A percentile compares a stretch with the other conserved stretches of the same genome.
These are phyloP conservation scores for Gracilaria domingensis DNA, from an alignment of 23 red algal genomes.

Conservation along the genomic window DNA sequence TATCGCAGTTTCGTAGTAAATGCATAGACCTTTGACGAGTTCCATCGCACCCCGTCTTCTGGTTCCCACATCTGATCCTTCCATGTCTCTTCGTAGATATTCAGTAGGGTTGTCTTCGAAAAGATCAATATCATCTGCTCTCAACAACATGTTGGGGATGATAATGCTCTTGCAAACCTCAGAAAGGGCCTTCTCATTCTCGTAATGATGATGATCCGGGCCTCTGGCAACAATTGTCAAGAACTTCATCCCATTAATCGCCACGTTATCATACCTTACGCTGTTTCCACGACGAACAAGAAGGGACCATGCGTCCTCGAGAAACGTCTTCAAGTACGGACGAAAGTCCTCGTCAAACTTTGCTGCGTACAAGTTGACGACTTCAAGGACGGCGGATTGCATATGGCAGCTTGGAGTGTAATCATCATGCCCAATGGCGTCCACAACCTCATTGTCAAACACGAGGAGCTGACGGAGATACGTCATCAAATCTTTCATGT, in stretches of 20 bases:
- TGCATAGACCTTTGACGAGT: conserved; percentile 87
- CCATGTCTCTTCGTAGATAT: conserved; percentile 96
- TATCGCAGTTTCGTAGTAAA: conserved; percentile 80
- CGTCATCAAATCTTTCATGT: conserved; percentile 84
- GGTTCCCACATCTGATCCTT: conserved; percentile 91
- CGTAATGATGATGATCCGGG: conserved; percentile 80
- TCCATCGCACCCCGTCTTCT: conserved; percentile 88
- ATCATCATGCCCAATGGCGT: conserved; percentile 59
- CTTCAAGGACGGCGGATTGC: conserved; percentile 79
- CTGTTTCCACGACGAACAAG: conserved; percentile 75
- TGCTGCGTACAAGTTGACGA: conserved; percentile 74
- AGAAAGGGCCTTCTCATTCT: conserved; percentile 48
- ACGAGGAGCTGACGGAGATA: conserved; percentile 69
- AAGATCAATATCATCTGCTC: conserved; percentile 90
- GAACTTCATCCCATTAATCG: conserved; percentile 89
- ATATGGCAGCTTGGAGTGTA: conserved; percentile 65
- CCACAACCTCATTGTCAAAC: conserved; percentile 55
- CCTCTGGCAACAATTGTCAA: conserved; percentile 79
- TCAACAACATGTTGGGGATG: conserved; percentile 91
- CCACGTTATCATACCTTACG: conserved; percentile 83
- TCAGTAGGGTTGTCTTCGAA: conserved; percentile 97
- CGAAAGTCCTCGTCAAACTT: conserved; percentile 99
- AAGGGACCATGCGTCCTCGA: conserved; percentile 80
- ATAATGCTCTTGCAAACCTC: conserved; percentile 92
- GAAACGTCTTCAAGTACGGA: conserved; percentile 76